A percentile compares a stretch with the other conserved stretches of the same genome.
Evolutionary conservation across 2,329 filamentous ascomycete genomes (phyloP).

Genomic region (Aquanectria penicillioides): DNA sequence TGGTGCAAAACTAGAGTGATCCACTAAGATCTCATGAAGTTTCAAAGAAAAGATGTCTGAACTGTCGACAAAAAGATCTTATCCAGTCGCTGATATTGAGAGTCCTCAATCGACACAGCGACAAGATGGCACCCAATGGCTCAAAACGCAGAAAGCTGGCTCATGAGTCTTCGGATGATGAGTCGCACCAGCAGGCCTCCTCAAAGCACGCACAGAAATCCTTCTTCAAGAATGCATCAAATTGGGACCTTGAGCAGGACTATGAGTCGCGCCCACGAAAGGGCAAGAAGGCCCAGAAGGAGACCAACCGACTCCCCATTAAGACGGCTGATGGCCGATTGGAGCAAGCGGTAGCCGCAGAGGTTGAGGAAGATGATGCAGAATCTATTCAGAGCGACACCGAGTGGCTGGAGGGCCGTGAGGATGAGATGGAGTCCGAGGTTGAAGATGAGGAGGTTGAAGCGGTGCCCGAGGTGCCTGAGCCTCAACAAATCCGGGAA

Average conservation of each 20-base stretch:
- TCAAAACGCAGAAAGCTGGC: slow-evolving; percentile 68
- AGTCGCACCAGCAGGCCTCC: slow-evolving; percentile 45
- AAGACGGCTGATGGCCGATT: slow-evolving; percentile 83
- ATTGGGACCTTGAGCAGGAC: slow-evolving; percentile 92
- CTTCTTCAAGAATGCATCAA: slow-evolving; percentile 79
- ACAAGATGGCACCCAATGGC: slow-evolving; percentile 58
- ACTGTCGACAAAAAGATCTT: slow-evolving; percentile 30
- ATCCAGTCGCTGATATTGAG: slow-evolving; percentile 19
- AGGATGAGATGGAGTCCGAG: slow-evolving; percentile 61
- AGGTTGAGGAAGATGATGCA: slow-evolving; percentile 60
- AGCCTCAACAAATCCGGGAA: slow-evolving; percentile 81
- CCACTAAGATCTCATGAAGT: slow-evolving; percentile 28
- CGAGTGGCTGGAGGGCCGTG: slow-evolving; percentile 71
- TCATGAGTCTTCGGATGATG: slow-evolving; percentile 60
- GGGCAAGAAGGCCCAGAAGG: slow-evolving; percentile 76
- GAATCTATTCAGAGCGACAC: slow-evolving; percentile 68
- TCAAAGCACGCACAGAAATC: slow-evolving; percentile 63
- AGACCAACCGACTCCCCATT: slow-evolving; percentile 82
- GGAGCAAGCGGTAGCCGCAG: slow-evolving; percentile 65
- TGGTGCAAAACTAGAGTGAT: slow-evolving; percentile 20
- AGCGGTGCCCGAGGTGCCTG: slow-evolving; percentile 72
- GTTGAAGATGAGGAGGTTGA: slow-evolving; percentile 60
- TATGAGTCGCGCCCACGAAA: slow-evolving; percentile 87
- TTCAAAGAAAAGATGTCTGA: slow-evolving; percentile 29
- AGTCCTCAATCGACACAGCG: slow-evolving; percentile 14